Conservation (phyloP, 768 basidiomycete genomes). For the Cantharellus cinnabarinus region DNA sequence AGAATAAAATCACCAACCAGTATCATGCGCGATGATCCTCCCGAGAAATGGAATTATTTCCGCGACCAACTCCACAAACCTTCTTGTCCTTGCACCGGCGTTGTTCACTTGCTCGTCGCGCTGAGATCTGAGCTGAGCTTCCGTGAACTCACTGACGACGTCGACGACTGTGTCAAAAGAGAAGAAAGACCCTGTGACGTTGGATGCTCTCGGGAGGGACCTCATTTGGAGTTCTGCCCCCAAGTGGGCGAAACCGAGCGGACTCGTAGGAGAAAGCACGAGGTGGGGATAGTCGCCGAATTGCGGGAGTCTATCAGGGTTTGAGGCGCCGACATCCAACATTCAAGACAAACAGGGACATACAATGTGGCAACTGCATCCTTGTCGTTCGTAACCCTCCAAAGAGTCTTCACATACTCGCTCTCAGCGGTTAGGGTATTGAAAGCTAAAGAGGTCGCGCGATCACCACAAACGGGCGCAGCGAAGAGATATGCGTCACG, state of each 20-base stretch:
- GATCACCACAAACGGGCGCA: constrained; percentile 1
- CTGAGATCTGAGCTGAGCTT: not conserved
- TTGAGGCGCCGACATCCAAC: too few species aligned
- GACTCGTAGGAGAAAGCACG: not conserved
- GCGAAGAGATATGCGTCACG: constrained; percentile 6
- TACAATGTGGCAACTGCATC: not conserved
- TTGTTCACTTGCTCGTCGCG: not conserved
- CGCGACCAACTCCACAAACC: not conserved
- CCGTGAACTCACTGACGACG: not conserved
- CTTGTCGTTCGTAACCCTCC: constrained; percentile 1
- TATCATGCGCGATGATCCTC: not conserved
- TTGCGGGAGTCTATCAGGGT: not conserved
- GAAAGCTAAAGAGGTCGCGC: not conserved
- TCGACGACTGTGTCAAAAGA: not conserved
- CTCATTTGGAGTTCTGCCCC: not conserved
- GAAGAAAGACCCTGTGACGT: not conserved
- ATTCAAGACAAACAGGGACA: too few species aligned
- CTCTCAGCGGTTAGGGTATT: not conserved
- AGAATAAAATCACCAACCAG: not conserved
- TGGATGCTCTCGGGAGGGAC: not conserved
- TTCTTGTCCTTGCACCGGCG: not conserved
- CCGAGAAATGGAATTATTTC: not conserved
- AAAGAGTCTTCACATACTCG: not conserved
- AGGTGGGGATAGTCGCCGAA: not conserved
- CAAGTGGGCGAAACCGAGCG: not conserved